phyloP scores from a whole-genome alignment of 2,329 filamentous ascomycete species.

The Aureobasidium musti region DNA sequence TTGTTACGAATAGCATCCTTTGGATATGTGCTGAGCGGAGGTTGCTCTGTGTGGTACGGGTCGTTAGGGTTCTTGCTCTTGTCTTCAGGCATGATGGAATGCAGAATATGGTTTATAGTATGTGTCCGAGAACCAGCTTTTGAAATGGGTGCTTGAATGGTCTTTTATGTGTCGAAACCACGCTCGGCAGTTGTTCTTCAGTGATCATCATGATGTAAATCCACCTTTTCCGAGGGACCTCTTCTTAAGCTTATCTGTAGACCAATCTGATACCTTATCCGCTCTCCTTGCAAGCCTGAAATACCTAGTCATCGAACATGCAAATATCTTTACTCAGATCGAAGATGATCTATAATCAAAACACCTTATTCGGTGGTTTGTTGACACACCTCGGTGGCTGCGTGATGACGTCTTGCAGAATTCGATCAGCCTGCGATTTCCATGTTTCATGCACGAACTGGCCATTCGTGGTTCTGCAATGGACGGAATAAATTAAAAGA shows the following conservation, averaged over 20 bases:
- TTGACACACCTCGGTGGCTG: background rate
- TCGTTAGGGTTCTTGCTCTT: constrained; percentile 20
- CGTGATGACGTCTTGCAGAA: background rate
- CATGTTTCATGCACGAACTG: background rate
- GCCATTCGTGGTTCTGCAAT: background rate
- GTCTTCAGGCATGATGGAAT: constrained; percentile 22
- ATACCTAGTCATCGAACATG: background rate
- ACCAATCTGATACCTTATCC: background rate
- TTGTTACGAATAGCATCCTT: constrained; percentile 26
- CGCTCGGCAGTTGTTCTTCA: constrained; percentile 8
- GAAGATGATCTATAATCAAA: too few relatives aligned
- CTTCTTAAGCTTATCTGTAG: background rate
- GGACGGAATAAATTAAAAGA: constrained; percentile 12
- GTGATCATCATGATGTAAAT: constrained; percentile 9
- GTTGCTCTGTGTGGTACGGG: constrained; percentile 19
- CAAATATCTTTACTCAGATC: background rate
- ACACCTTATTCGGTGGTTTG: background rate
- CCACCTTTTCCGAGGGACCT: background rate
- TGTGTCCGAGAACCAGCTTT: background rate
- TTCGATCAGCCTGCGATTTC: background rate
- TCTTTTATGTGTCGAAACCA: background rate
- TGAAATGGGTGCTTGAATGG: background rate
- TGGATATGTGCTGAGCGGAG: constrained; percentile 22
- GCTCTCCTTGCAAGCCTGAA: background rate
- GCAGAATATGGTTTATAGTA: background rate